Evolutionary conservation across 176 grass and related monocot species (phyloP).

Genomic region (Elymus sibiricus): DNA sequence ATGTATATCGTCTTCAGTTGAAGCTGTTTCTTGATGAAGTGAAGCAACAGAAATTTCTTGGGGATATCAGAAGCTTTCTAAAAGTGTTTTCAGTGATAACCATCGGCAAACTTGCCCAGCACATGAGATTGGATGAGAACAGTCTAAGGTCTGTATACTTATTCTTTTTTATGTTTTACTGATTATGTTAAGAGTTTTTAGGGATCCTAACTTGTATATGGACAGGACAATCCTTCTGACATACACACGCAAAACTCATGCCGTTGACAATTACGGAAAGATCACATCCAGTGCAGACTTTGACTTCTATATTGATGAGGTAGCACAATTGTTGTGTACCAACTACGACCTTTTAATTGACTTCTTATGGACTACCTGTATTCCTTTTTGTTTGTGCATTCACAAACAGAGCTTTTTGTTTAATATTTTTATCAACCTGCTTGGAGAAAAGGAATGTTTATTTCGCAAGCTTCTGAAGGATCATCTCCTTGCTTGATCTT

Average conservation of each 20-base stretch:
- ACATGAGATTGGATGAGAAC: constrained; percentile 78
- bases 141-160: constrained; percentile 62
- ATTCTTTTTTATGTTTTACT: background rate
- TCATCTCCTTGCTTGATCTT: background rate
- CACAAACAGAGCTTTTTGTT: background rate
- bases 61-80: constrained; percentile 64
- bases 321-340: constrained; percentile 26
- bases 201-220: background rate
- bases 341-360: background rate
- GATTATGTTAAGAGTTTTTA: background rate
- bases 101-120: constrained; percentile 74
- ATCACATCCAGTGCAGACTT: constrained; percentile 79
- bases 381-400: background rate
- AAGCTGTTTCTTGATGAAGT: constrained; percentile 98
- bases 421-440: background rate
- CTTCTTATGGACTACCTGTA: background rate
- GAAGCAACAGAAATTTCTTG: constrained; percentile 87
- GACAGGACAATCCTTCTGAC: constrained; percentile 84
- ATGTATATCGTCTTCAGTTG: constrained; percentile 89
- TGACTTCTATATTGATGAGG: constrained; percentile 83
- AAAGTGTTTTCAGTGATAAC: constrained; percentile 91
- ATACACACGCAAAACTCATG: constrained; percentile 95
- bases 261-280: constrained; percentile 75
- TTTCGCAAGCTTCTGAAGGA: background rate
- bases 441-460: background rate